Base-by-base conservation (phyloP, 2,329 filamentous ascomycete genomes). In the Nemania diffusa region DNA sequence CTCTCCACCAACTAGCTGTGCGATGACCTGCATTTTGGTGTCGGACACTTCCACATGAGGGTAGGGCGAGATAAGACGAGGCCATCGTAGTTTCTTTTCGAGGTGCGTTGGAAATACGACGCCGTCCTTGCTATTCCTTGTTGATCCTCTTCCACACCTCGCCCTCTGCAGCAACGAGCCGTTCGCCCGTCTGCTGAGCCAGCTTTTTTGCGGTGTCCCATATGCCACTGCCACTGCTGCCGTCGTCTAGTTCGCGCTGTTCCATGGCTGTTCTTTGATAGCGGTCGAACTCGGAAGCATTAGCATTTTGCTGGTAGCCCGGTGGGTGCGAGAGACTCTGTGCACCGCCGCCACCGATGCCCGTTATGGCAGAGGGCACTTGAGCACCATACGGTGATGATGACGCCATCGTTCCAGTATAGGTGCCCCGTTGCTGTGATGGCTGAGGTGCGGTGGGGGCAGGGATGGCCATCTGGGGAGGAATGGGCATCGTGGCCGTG, bases 131-230 rank as follows among this genome's bases (percentile, higher is more conserved):
- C 74, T 81, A 85, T 55, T 85, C 81, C 78, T 87, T 88, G 78
- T 88, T 90, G 74, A 90, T 87, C 74, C 83, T 84, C 78, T 84
- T 85, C 88, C 88, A 90, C 26, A 90, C 84, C 77, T 89, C 87
- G 57, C 80, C 81, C 80, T 90, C 88, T 15, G 86, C 87, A 15
- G 84, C 85, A 8, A 83, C 85, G 29, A 90, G 77, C 75, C 84
- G 87, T 68, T 84, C 84, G 57, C 88, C 87, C 6, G 87, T 88
- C 37, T 82, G 83, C 66, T 82, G 79, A 52, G 85, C 86, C 81
- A 85, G 84, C 76, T 86, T 88, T 81, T 85, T 88, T 11, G 87
- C 87, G 53, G 84, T 78, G 62, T 81, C 82, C 85, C 86, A 88
- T 5, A 88, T 78, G n/a, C 84, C 82, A 27, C 76, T 64, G 69